Conservation (phyloP, 2,329 filamentous ascomycete species). For the Leptographium lundbergii region DNA sequence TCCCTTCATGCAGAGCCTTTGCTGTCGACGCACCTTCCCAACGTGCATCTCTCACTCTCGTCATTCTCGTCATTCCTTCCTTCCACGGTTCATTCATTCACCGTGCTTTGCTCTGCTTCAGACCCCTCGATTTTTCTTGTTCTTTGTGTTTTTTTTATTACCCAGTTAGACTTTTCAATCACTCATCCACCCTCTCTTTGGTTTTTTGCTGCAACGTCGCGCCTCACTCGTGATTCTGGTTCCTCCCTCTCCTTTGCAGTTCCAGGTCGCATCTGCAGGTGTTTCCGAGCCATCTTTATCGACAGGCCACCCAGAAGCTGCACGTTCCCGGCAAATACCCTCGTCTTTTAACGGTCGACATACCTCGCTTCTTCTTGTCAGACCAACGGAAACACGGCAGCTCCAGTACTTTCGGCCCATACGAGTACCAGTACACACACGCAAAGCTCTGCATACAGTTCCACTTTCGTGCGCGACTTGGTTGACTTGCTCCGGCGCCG, state of each 20-base stretch:
- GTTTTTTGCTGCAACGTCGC: background rate
- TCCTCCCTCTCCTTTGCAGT: background rate
- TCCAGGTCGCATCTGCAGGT: background rate
- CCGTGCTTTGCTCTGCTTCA: no score
- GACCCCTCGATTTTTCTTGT: background rate
- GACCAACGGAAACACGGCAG: background rate
- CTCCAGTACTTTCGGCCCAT: background rate
- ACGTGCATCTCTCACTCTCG: background rate
- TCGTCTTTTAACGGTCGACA: background rate
- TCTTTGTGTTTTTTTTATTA: background rate
- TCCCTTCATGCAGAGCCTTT: background rate
- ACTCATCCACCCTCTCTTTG: background rate
- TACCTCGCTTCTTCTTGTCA: background rate
- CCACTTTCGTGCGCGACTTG: background rate
- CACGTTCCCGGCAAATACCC: background rate
- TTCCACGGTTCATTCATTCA: background rate
- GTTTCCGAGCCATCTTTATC: background rate
- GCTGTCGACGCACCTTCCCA: background rate
- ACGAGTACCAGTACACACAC: background rate
- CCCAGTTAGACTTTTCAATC: background rate
- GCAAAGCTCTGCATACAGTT: background rate
- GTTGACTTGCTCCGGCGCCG: background rate
- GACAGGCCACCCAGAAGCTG: background rate
- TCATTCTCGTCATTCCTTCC: conserved; percentile 1
- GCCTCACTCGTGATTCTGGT: background rate